Base-by-base conservation (phyloP, 1,284 basidiomycete species). In the Sanguinoderma infundibulare region DNA sequence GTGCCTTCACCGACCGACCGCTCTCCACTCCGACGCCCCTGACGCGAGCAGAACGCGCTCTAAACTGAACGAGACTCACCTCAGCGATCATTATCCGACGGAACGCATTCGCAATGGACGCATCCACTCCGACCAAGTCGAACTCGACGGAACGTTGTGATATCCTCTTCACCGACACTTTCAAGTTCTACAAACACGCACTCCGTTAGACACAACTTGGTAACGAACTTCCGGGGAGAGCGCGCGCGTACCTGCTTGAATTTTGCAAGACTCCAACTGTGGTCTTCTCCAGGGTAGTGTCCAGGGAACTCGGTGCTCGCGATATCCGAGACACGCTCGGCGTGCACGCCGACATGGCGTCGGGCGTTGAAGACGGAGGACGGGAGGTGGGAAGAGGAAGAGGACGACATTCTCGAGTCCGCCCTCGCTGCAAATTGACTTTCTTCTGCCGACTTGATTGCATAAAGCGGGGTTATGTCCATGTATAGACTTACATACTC, bases 41-140 rank as follows among this genome's bases (percentile, higher is more conserved):
- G 28, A 28, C 38, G 53, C 14, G 17, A 20, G 36, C 36, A 24
- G 17, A 30, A 30, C 22, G 22, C 17, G 44, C 5, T 20, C 10
- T 20, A 24, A 17, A 30, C 15, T 8, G 28, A 28, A 24, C 5
- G n/a, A 35, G 24, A 69, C 84, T 62, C 66, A 94, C 96, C 84
- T 99, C 97, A 28, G 98, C 93, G 55, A 99, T 94, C 72, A 98
- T 82, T 58, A 97, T 93, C 61, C 97, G 82, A 46, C 98, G 85
- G 67, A 98, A 86, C 0, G 97, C 95, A 75, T 99, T 99, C 28
- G 98, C 96, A 56, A 99, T 93, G 32, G 93, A 93, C 0, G 98
- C 94, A 77, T 99, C 98, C 34, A 98, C 92, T 8, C 98, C 97
- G 60, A 98, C 87, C 30, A 99, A 80, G 78, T 99, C 97, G 74